A percentile compares a stretch with the other conserved stretches of the same genome.
These are phyloP conservation scores for Colletotrichum kahawae DNA, from an alignment of 2,329 filamentous ascomycete genomes.

Conservation along the genomic window DNA sequence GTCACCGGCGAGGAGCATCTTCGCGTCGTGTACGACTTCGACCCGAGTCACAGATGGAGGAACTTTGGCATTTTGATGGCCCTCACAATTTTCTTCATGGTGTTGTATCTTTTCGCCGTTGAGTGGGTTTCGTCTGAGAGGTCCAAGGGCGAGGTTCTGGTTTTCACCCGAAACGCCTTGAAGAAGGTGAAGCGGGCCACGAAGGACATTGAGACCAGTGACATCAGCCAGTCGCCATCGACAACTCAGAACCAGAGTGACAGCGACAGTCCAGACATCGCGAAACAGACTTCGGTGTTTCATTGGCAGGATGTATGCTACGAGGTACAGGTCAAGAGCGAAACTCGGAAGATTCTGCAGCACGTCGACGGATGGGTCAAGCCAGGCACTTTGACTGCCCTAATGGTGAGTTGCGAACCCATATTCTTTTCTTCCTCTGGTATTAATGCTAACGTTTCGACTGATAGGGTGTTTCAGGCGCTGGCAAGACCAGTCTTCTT, in stretches of 20 bases:
- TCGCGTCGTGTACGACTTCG: constrained; percentile 46
- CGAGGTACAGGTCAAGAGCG: constrained; percentile 69
- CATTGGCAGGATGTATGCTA: constrained; percentile 73
- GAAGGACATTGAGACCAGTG: not conserved
- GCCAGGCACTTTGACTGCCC: constrained; percentile 68
- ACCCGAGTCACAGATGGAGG: constrained; percentile 49
- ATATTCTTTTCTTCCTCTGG: constrained; percentile 54
- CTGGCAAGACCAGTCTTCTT: constrained; percentile 59
- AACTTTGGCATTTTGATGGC: constrained; percentile 64
- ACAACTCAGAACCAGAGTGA: not conserved
- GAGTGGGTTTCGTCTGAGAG: constrained; percentile 52
- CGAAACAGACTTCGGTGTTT: constrained; percentile 65
- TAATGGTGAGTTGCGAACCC: constrained; percentile 66
- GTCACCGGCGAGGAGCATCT: constrained; percentile 53
- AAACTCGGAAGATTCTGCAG: constrained; percentile 66
- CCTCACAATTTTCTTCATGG: constrained; percentile 53
- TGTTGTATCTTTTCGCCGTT: constrained; percentile 52
- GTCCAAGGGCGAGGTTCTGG: constrained; percentile 65
- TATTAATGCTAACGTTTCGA: not conserved
- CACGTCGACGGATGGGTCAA: constrained; percentile 74
- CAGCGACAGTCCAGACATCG: constrained; percentile 21
- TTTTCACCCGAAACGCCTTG: constrained; percentile 55
- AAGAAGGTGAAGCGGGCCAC: not conserved
- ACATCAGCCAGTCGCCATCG: not conserved
- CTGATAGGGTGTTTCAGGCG: constrained; percentile 15